phyloP scores from a whole-genome alignment of 208 protist genomes.

The Trypanosomatidae sp. region DNA sequence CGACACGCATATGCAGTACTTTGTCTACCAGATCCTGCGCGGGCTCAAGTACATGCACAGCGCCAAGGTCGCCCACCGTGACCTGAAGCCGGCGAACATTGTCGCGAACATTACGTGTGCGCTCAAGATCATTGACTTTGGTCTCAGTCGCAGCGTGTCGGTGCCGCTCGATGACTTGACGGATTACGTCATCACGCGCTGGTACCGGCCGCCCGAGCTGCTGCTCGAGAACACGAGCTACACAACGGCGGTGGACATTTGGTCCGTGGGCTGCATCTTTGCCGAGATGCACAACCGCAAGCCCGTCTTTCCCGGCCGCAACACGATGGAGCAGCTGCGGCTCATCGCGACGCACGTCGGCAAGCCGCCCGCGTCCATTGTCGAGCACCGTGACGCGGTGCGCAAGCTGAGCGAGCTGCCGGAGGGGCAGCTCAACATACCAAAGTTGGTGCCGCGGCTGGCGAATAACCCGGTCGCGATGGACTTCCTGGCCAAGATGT shows the following conservation, averaged over 20 bases:
- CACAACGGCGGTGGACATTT: constrained; percentile 83
- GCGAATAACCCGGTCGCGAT: constrained; percentile 41
- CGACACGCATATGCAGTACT: constrained; percentile 75
- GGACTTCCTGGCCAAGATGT: constrained; percentile 74
- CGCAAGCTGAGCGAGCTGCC: constrained; percentile 72
- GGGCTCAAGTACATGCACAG: constrained; percentile 86
- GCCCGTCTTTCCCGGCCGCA: constrained; percentile 80
- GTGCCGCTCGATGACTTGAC: constrained; percentile 72
- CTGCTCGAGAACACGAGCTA: constrained; percentile 85
- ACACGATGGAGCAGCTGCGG: constrained; percentile 87
- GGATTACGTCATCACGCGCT: constrained; percentile 90
- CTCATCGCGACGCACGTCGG: constrained; percentile 88
- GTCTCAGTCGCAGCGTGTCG: constrained; percentile 75
- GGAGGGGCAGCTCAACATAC: constrained; percentile 42
- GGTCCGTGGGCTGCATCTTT: constrained; percentile 92
- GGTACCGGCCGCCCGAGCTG: constrained; percentile 92
- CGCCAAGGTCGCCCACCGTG: constrained; percentile 82
- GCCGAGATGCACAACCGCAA: constrained; percentile 93
- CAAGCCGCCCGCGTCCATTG: constrained; percentile 87
- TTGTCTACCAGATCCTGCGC: constrained; percentile 80
- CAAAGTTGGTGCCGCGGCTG: constrained; percentile 52
- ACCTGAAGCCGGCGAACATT: constrained; percentile 86
- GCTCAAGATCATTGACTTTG: constrained; percentile 89
- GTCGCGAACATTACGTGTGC: constrained; percentile 77
- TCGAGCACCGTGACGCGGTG: constrained; percentile 63